Conservation (phyloP, 2,329 filamentous ascomycete genomes). For the Myriosclerotinia scirpicola region DNA sequence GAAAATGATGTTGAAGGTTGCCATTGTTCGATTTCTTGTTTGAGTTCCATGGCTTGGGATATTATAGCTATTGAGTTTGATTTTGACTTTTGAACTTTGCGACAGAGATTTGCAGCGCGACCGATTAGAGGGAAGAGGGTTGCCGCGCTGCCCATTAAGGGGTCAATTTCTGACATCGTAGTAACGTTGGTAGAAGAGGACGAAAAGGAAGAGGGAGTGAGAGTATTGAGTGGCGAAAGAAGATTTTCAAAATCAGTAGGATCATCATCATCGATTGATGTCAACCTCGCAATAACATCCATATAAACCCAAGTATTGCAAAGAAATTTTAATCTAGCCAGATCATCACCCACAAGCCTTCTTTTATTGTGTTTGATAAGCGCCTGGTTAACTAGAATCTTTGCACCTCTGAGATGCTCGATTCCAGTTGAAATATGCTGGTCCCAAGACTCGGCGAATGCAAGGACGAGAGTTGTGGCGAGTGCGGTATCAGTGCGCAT, state of each 20-base stretch:
- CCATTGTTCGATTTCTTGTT: constrained; percentile 61
- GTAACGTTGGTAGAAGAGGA: constrained; percentile 44
- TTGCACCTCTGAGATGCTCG: constrained; percentile 67
- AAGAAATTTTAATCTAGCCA: constrained; percentile 61
- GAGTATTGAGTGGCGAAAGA: constrained; percentile 42
- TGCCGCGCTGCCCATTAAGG: constrained; percentile 67
- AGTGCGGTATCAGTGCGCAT: constrained; percentile 66
- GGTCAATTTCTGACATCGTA: constrained; percentile 56
- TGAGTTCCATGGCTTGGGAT: constrained; percentile 61
- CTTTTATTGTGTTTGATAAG: constrained; percentile 48
- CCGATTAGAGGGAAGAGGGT: constrained; percentile 69
- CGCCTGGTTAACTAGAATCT: constrained; percentile 60
- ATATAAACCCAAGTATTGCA: constrained; percentile 75
- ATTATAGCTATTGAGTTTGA: constrained; percentile 61
- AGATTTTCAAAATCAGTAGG: constrained; percentile 54
- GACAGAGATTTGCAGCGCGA: constrained; percentile 63
- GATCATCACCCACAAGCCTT: constrained; percentile 48
- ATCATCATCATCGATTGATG: constrained; percentile 54
- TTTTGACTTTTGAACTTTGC: constrained; percentile 53
- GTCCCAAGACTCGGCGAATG: constrained; percentile 72
- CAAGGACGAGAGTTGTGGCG: constrained; percentile 67
- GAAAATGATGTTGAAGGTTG: constrained; percentile 52
- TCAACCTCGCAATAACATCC: constrained; percentile 69
- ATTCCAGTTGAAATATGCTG: constrained; percentile 67
- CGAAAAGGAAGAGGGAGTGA: constrained; percentile 25